Conservation (phyloP, 345 rosid species). For the Chamaenerion angustifolium region DNA sequence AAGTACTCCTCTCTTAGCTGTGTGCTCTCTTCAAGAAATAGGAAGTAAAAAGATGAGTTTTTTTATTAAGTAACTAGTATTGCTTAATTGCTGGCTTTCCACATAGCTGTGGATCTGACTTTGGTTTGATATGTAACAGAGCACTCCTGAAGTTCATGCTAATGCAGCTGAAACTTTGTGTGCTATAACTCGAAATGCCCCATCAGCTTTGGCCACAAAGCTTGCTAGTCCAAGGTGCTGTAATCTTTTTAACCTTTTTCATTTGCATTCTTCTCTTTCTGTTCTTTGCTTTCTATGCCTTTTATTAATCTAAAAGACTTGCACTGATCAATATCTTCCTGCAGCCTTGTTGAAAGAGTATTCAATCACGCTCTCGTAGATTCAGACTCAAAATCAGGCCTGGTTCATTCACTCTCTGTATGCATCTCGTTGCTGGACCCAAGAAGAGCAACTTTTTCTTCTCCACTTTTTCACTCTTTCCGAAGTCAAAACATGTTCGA, state of each 20-base stretch:
- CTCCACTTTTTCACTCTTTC: conserved; percentile 62
- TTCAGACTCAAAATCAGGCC: conserved; percentile 75
- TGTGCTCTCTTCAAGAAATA: too few species aligned
- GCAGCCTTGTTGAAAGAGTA: conserved; percentile 82
- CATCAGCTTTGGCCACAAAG: conserved; percentile 80
- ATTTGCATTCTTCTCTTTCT: neutral
- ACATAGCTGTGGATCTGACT: neutral
- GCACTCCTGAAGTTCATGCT: conserved; percentile 80
- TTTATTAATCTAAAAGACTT: neutral
- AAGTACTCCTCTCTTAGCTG: too few species aligned
- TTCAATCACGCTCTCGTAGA: conserved; percentile 89
- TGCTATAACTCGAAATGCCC: conserved; percentile 85
- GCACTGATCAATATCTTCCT: conserved; percentile 3
- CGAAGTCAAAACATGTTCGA: conserved; percentile 73
- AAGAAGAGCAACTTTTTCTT: conserved; percentile 50
- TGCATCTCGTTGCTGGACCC: conserved; percentile 95
- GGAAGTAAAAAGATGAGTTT: too few species aligned
- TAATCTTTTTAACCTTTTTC: neutral
- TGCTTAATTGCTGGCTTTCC: too few species aligned
- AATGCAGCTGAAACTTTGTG: conserved; percentile 91
- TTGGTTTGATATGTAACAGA: conserved; percentile 27
- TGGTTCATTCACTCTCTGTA: conserved; percentile 86
- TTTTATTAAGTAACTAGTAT: too few species aligned
- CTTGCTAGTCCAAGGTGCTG: conserved; percentile 76
- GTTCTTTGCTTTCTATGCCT: neutral